These are phyloP conservation scores for Verruconis gallopava DNA, from an alignment of 2,329 filamentous ascomycete species.

Conservation along the genomic window DNA sequence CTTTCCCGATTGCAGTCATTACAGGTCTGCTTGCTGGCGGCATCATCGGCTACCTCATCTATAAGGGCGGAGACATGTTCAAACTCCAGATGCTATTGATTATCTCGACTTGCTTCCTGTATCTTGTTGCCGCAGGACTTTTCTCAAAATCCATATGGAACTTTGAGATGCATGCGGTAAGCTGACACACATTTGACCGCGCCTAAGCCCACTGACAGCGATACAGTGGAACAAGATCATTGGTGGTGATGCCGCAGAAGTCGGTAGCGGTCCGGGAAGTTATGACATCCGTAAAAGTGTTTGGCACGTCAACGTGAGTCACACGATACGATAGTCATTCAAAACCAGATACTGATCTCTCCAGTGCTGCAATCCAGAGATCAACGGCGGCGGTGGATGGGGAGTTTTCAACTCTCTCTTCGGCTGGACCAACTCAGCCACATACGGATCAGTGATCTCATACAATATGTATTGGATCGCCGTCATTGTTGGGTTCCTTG, in stretches of 20 bases:
- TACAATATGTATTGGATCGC: slow-evolving; percentile 82
- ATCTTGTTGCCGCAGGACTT: slow-evolving; percentile 70
- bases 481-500: slow-evolving; percentile 51
- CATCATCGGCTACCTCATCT: slow-evolving; percentile 59
- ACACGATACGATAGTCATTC: background rate
- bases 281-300: slow-evolving; percentile 69
- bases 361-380: slow-evolving; percentile 62
- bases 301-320: slow-evolving; percentile 66
- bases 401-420: slow-evolving; percentile 77
- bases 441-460: slow-evolving; percentile 72
- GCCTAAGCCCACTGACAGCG: background rate
- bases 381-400: slow-evolving; percentile 67
- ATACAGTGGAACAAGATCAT: slow-evolving; percentile 51
- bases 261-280: slow-evolving; percentile 55
- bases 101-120: slow-evolving; percentile 67
- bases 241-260: slow-evolving; percentile 50
- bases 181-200: slow-evolving; percentile 9
- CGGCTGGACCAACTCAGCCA: slow-evolving; percentile 81
- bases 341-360: background rate
- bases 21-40: slow-evolving; percentile 55
- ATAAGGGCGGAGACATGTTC: slow-evolving; percentile 53
- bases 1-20: slow-evolving; percentile 67
- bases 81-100: slow-evolving; percentile 69
- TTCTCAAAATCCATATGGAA: slow-evolving; percentile 68
- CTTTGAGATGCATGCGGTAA: slow-evolving; percentile 48